Conservation (phyloP, 306 rosid species). For the Gastrolobium bilobum region DNA sequence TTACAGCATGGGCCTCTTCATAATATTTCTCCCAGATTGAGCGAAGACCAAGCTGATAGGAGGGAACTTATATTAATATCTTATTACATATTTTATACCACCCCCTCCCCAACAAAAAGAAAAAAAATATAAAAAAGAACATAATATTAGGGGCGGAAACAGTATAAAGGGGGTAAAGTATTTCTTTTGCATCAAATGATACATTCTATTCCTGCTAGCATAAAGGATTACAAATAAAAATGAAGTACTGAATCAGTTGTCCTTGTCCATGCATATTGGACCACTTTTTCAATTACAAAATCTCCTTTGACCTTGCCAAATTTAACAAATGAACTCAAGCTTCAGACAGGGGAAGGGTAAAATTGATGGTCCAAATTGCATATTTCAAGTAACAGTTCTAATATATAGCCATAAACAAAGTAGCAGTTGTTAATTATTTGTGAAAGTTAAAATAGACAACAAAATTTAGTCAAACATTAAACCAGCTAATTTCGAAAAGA, state of each 20-base stretch:
- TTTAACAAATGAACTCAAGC: conserved; percentile 38
- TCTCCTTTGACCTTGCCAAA: conserved; percentile 34
- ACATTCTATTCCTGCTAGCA: conserved; percentile 37
- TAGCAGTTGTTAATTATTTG: neutral
- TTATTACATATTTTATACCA: conserved; percentile 28
- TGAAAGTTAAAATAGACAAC: conserved; percentile 17
- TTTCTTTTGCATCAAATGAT: conserved; percentile 32
- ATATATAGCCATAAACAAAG: conserved; percentile 17
- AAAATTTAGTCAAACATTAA: conserved; percentile 15
- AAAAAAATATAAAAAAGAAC: conserved; percentile 25
- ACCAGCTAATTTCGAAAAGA: conserved; percentile 32
- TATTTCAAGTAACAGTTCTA: conserved; percentile 28
- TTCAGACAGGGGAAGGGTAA: conserved; percentile 27
- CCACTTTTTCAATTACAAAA: conserved; percentile 34
- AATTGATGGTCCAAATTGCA: conserved; percentile 14
- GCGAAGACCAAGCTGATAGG: conserved; percentile 91
- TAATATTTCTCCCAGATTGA: conserved; percentile 99
- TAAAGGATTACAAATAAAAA: conserved; percentile 27
- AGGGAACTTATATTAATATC: conserved; percentile 47
- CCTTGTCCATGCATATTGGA: conserved; percentile 19
- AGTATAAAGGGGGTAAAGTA: conserved; percentile 10
- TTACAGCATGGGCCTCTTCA: conserved; percentile 97
- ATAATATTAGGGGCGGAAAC: conserved; percentile 5
- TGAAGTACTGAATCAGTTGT: conserved; percentile 28
- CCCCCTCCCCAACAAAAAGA: conserved; percentile 27